phyloP scores from a whole-genome alignment of 2,329 filamentous ascomycete genomes.

The Colletotrichum sublineola region DNA sequence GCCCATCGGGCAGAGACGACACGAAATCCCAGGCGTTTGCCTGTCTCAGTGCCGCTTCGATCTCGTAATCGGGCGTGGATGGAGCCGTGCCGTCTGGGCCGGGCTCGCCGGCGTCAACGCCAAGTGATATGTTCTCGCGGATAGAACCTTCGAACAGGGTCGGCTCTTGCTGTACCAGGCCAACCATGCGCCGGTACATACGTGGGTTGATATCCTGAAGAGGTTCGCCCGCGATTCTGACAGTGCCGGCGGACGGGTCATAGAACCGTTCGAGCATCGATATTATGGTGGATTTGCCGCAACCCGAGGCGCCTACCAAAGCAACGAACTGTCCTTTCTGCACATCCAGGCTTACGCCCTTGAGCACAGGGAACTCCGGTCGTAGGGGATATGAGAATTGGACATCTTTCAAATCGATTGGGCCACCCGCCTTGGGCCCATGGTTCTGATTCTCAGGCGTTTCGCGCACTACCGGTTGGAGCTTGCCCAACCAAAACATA shows the following conservation, averaged over 20 bases:
- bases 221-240: slow-evolving; percentile 40
- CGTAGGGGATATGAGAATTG: not conserved
- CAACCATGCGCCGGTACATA: slow-evolving; percentile 6
- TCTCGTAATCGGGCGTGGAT: slow-evolving; percentile 52
- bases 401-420: not conserved
- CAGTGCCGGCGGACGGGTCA: slow-evolving; percentile 31
- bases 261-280: slow-evolving; percentile 62
- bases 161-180: slow-evolving; percentile 36
- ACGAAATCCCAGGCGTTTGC: slow-evolving; percentile 71
- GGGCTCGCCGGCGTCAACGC: slow-evolving; percentile 44
- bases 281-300: slow-evolving; percentile 72
- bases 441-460: not conserved
- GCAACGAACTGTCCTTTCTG: slow-evolving; percentile 62
- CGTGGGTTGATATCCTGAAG: slow-evolving; percentile 45
- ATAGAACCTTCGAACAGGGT: slow-evolving; percentile 58
- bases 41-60: slow-evolving; percentile 64
- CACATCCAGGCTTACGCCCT: slow-evolving; percentile 39
- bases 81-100: rapidly evolving
- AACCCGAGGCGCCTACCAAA: slow-evolving; percentile 67
- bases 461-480: not conserved
- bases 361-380: not conserved
- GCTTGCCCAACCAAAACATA: not conserved
- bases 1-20: slow-evolving; percentile 64
- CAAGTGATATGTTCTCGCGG: slow-evolving; percentile 68
- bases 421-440: not conserved